Conservation (phyloP, 805 yeast genomes). For the Blastobotrys muscicola region DNA sequence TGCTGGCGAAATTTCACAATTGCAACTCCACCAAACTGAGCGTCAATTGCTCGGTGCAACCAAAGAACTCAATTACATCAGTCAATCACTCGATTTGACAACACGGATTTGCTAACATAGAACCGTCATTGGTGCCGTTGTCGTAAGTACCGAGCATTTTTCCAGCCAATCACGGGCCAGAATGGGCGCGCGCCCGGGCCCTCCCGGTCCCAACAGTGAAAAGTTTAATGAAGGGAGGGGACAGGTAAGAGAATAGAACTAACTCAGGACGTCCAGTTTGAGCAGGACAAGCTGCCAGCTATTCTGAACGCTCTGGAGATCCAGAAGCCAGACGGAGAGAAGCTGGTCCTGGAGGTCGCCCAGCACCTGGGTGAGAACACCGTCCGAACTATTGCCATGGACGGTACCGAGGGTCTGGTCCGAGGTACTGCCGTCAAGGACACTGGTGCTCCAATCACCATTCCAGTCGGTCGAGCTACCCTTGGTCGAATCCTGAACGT, state of each 20-base stretch:
- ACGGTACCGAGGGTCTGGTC: slow-evolving; percentile 99
- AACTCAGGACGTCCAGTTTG: slow-evolving; percentile 76
- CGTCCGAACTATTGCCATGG: slow-evolving; percentile 99
- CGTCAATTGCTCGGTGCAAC: background rate
- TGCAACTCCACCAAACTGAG: background rate
- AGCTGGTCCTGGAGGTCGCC: slow-evolving; percentile 93
- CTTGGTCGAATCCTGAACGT: slow-evolving; percentile 97
- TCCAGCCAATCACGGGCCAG: slow-evolving; percentile 5
- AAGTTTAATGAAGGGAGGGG: background rate
- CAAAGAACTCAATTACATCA: background rate
- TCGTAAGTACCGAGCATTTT: slow-evolving; percentile 34
- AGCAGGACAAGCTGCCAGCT: slow-evolving; percentile 93
- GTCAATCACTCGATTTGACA: background rate
- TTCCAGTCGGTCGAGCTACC: slow-evolving; percentile 99
- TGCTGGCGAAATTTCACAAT: background rate
- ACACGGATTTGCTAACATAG: slow-evolving; percentile 30
- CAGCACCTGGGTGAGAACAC: slow-evolving; percentile 99
- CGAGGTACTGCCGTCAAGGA: slow-evolving; percentile 89
- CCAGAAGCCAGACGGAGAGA: slow-evolving; percentile 60
- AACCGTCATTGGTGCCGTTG: slow-evolving; percentile 99
- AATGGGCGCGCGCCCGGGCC: background rate
- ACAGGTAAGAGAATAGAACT: slow-evolving; percentile 3
- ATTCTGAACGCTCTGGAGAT: slow-evolving; percentile 94
- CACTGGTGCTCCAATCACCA: slow-evolving; percentile 98
- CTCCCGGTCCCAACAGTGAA: background rate